Conservation (phyloP, 2,329 filamentous ascomycete genomes). For the Diaporthe sp. region DNA sequence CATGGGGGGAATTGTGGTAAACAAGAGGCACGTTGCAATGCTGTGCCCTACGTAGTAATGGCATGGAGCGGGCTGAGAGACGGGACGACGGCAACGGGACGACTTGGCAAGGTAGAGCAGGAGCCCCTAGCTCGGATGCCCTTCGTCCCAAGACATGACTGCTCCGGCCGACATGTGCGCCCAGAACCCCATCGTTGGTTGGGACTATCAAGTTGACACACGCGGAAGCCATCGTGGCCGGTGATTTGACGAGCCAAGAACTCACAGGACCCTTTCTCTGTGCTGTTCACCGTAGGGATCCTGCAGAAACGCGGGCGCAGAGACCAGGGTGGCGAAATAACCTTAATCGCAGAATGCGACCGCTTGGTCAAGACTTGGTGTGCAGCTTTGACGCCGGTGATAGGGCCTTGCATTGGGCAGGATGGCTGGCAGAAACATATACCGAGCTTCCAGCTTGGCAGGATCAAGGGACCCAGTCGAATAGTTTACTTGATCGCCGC, state of each 20-base stretch:
- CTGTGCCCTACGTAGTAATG: background rate
- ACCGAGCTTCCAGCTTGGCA: constrained; percentile 31
- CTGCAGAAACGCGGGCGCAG: constrained; percentile 25
- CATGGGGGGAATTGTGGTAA: constrained; percentile 3
- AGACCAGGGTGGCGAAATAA: constrained; percentile 36
- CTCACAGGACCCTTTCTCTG: background rate
- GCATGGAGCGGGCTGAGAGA: constrained; percentile 1
- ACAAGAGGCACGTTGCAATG: constrained; percentile 16
- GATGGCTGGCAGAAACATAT: constrained; percentile 27
- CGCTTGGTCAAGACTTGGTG: background rate
- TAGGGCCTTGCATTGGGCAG: background rate
- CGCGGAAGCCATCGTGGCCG: constrained; percentile 23
- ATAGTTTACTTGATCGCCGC: constrained; percentile 21
- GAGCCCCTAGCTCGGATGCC: constrained; percentile 14
- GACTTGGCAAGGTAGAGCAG: constrained; percentile 9
- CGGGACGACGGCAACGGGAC: constrained; percentile 18
- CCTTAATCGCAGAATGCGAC: constrained; percentile 33
- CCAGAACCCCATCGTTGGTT: background rate
- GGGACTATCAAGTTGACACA: constrained; percentile 14
- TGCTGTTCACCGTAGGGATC: constrained; percentile 19
- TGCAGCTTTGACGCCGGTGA: constrained; percentile 18
- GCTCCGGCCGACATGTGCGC: background rate
- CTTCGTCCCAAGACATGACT: constrained; percentile 13
- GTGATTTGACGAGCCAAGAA: constrained; percentile 7
- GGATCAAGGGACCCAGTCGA: background rate